These are phyloP conservation scores for Stephanocyclus meneghinianus DNA, from an alignment of 352 stramenopile species.

Conservation along the genomic window DNA sequence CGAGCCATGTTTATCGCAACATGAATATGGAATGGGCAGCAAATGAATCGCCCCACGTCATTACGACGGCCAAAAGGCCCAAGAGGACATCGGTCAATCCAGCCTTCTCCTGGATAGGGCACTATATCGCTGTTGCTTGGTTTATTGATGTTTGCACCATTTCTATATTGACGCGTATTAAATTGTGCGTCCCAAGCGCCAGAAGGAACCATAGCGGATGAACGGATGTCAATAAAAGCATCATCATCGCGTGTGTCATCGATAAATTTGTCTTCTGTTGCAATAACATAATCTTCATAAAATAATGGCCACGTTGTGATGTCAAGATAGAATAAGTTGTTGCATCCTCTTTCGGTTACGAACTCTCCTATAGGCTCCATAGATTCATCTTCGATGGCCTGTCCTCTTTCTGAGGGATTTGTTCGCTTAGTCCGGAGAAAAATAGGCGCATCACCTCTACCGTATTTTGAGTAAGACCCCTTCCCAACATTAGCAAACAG, in stretches of 20 bases:
- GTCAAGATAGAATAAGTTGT: constrained; percentile 80
- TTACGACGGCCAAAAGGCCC: constrained; percentile 43
- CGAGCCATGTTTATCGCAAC: constrained; percentile 26
- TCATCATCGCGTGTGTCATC: constrained; percentile 36
- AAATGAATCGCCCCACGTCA: constrained; percentile 36
- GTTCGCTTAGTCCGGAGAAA: neutral
- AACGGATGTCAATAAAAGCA: constrained; percentile 42
- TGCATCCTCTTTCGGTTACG: constrained; percentile 53
- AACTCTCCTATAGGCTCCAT: neutral
- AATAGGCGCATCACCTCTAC: constrained; percentile 11
- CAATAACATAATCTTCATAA: constrained; percentile 78
- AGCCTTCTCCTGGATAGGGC: constrained; percentile 15
- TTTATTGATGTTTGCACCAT: neutral
- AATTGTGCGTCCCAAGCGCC: constrained; percentile 25
- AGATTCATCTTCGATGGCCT: neutral
- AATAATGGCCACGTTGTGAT: constrained; percentile 75
- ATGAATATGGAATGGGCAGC: constrained; percentile 57
- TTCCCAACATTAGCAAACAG: constrained; percentile 56
- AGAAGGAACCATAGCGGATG: constrained; percentile 33
- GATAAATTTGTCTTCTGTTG: constrained; percentile 68
- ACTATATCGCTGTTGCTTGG: neutral
- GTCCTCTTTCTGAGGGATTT: neutral
- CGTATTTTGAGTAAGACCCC: constrained; percentile 50
- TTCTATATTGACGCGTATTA: neutral
- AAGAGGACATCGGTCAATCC: constrained; percentile 37